A percentile compares a stretch with the other conserved stretches of the same genome.
These are phyloP conservation scores for Penicillium sclerotigenum DNA, from an alignment of 2,329 filamentous ascomycete species.

Conservation along the genomic window DNA sequence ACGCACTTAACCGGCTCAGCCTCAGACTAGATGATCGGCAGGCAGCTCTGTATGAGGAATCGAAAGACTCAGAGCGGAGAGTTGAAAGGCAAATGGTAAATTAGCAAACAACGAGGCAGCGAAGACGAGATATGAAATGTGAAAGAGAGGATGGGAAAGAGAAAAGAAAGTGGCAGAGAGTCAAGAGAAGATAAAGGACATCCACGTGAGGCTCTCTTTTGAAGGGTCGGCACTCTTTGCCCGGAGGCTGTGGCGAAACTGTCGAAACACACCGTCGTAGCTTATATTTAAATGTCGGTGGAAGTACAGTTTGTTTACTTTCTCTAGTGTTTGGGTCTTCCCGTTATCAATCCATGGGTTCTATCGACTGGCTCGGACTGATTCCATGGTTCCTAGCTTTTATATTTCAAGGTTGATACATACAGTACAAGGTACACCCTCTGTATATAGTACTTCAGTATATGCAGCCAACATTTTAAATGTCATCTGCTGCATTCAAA, in stretches of 20 bases:
- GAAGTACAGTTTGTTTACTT: not conserved
- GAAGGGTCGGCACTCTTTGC: not conserved
- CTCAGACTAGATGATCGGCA: slow-evolving; percentile 7
- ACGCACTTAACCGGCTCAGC: slow-evolving; percentile 5
- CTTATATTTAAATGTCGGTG: not conserved
- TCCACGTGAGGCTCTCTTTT: slow-evolving; percentile 15
- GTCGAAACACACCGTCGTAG: slow-evolving; percentile 2
- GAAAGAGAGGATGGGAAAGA: not conserved
- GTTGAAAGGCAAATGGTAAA: not conserved
- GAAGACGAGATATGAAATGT: not conserved
- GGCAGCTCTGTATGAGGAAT: not conserved
- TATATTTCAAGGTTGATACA: not conserved
- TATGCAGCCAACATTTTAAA: not conserved
- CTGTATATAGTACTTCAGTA: not conserved
- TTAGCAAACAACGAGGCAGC: not conserved
- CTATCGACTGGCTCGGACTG: not conserved
- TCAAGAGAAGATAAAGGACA: slow-evolving; percentile 10
- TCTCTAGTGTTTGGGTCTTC: slow-evolving; percentile 1
- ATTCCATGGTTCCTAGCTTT: not conserved
- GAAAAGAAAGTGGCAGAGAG: not conserved
- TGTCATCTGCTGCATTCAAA: not conserved
- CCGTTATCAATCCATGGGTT: slow-evolving; percentile 6
- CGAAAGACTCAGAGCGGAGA: not conserved
- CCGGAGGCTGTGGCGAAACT: slow-evolving; percentile 11
- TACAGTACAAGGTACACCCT: not conserved